A percentile compares a stretch with the other conserved stretches of the same genome.
Evolutionary conservation across 805 yeast species (phyloP).

Genomic region (Osmozyma mogii): DNA sequence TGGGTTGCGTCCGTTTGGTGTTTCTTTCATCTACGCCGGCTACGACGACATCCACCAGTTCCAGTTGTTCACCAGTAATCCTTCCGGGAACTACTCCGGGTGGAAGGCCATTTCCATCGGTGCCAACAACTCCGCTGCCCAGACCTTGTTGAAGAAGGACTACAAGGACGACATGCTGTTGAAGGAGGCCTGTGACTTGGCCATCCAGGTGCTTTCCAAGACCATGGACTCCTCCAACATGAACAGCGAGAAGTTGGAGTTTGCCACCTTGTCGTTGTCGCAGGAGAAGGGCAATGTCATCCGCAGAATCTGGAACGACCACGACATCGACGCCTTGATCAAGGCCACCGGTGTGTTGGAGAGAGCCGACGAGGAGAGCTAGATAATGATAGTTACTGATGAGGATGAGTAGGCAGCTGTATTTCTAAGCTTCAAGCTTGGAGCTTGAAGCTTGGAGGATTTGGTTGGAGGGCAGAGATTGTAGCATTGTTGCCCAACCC

Average conservation of each 20-base stretch:
- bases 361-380: conserved; percentile 12
- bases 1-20: conserved; percentile 97
- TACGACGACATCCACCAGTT: conserved; percentile 83
- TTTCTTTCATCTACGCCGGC: conserved; percentile 92
- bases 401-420: conserved; percentile 19
- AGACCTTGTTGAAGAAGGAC: conserved; percentile 90
- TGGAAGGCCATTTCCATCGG: conserved; percentile 99
- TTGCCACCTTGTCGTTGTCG: conserved; percentile 64
- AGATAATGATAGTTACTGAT: conserved; percentile 10
- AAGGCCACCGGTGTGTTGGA: conserved; percentile 64
- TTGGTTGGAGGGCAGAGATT: no score
- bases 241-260: conserved; percentile 85
- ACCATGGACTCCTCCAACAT: conserved; percentile 86
- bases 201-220: conserved; percentile 84
- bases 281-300: conserved; percentile 36
- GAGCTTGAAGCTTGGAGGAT: no score
- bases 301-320: conserved; percentile 73
- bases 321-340: conserved; percentile 67
- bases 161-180: conserved; percentile 73
- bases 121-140: conserved; percentile 93
- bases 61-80: conserved; percentile 91
- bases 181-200: conserved; percentile 76
- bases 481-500: not conserved
- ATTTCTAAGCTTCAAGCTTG: not conserved
- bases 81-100: conserved; percentile 95